phyloP scores from a whole-genome alignment of 2,329 filamentous ascomycete genomes.

The Aspergillus ibericus region DNA sequence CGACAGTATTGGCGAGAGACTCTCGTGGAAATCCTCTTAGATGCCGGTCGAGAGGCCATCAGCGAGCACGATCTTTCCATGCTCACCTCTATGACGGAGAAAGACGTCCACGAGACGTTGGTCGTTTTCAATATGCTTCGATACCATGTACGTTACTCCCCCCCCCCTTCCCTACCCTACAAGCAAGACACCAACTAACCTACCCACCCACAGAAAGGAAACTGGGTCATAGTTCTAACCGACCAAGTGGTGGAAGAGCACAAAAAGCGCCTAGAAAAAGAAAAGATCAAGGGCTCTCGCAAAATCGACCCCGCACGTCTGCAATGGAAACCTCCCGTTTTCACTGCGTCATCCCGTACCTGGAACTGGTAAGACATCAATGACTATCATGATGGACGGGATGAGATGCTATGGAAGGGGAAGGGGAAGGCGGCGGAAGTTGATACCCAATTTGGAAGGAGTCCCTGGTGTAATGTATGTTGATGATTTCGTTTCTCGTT shows the following conservation, averaged over 20 bases:
- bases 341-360: constrained; percentile 82
- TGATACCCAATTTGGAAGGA: not conserved
- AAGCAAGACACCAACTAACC: constrained; percentile 16
- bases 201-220: constrained; percentile 64
- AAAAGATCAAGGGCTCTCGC: constrained; percentile 71
- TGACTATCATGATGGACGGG: not conserved
- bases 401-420: not conserved
- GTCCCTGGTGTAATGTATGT: not conserved
- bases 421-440: constrained; percentile 11
- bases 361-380: constrained; percentile 76
- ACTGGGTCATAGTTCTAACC: constrained; percentile 92
- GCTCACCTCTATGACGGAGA: constrained; percentile 88
- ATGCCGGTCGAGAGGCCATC: constrained; percentile 63
- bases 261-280: constrained; percentile 73
- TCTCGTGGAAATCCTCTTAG: constrained; percentile 81
- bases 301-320: constrained; percentile 75
- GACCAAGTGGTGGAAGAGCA: constrained; percentile 72
- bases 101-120: constrained; percentile 91
- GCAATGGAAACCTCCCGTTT: constrained; percentile 95
- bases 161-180: not conserved
- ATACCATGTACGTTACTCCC: constrained; percentile 63
- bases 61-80: constrained; percentile 84
- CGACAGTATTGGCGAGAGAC: constrained; percentile 97
- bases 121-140: constrained; percentile 93
- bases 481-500: constrained; percentile 1